These are phyloP conservation scores for Podospora pseudocomata DNA, from an alignment of 495 filamentous ascomycete species.

Conservation along the genomic window DNA sequence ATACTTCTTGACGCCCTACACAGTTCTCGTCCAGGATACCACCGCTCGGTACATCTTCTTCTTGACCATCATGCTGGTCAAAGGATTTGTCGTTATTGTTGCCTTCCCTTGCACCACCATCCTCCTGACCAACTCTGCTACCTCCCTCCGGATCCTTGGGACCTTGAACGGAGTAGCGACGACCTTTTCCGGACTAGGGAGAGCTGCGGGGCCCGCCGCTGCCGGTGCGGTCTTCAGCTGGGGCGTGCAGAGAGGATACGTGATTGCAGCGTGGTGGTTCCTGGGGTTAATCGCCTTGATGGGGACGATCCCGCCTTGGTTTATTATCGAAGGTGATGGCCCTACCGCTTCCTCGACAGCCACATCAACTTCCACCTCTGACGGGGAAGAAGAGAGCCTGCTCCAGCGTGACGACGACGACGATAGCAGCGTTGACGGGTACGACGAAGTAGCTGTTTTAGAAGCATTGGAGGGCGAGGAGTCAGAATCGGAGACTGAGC, in stretches of 20 bases:
- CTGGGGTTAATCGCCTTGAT: slow-evolving; percentile 56
- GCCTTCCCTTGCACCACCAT: slow-evolving; percentile 87
- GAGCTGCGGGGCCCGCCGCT: slow-evolving; percentile 70
- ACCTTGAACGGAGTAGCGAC: slow-evolving; percentile 89
- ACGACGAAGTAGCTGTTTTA: background rate
- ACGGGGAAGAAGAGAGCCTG: background rate
- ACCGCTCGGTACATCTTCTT: slow-evolving; percentile 45
- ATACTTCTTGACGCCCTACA: slow-evolving; percentile 72
- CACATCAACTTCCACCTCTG: background rate
- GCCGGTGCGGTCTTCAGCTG: slow-evolving; percentile 63
- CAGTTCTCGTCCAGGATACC: slow-evolving; percentile 53
- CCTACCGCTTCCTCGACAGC: slow-evolving; percentile 36
- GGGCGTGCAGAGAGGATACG: slow-evolving; percentile 66
- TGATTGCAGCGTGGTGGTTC: slow-evolving; percentile 78
- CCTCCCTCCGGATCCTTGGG: slow-evolving; percentile 68
- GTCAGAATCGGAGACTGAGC: background rate
- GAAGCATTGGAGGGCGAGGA: background rate
- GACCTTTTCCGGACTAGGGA: slow-evolving; percentile 70
- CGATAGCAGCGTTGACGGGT: background rate
- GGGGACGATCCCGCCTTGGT: slow-evolving; percentile 64
- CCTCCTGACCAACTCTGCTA: slow-evolving; percentile 81
- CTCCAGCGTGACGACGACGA: background rate
- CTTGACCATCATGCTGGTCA: slow-evolving; percentile 58
- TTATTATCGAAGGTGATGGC: slow-evolving; percentile 72
- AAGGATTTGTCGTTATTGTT: slow-evolving; percentile 69